Base-by-base conservation (phyloP, 1,284 basidiomycete species). In the Ustilago bromivora region DNA sequence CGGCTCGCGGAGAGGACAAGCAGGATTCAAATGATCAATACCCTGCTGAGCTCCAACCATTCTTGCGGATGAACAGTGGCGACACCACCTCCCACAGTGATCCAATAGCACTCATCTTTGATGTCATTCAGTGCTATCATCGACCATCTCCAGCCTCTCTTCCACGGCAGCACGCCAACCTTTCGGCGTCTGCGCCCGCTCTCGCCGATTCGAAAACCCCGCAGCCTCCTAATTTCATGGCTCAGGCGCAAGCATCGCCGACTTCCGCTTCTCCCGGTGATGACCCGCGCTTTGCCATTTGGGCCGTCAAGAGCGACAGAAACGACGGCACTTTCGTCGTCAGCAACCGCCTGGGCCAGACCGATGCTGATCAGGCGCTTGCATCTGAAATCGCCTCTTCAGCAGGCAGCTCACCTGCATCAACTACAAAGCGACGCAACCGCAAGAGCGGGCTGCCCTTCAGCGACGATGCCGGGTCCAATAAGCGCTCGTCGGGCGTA, bases 211-310 rank as follows among this genome's bases (percentile, higher is more conserved):
- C 19, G 13, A 17, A 55, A 1, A 54, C 40, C n/a, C 47, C 47
- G 3, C 66, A 70, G 15, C 28, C 54, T 31, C 19, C 57, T 32
- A 54, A 62, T n/a, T 52, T 68, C n/a, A 62, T 62, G 28, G 58
- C 64, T 3, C 63, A 75, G 31, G 79, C 81, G 4, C 79, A 72
- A 2, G 65, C 64, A 11, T 32, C 69, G 47, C 64, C 66, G 3
- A 75, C 75, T 19, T 73, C 71, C 2, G 78, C 82, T 31, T 52
- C 73, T 10, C 77, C 77, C 2, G 80, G 79, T 9, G 81, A 84
- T 34, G 82, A 84, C 53, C 81, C 81, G 3, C 55, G 82, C 15
- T 84, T 83, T 35, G 74, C 81, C 2, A 43, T 84, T 6, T 84
- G 81, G 81, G 82, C 79, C 32, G 61, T 83, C 41, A 71, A 66